Base-by-base conservation (phyloP, 495 filamentous ascomycete genomes). In the Pseudevernia furfuracea region DNA sequence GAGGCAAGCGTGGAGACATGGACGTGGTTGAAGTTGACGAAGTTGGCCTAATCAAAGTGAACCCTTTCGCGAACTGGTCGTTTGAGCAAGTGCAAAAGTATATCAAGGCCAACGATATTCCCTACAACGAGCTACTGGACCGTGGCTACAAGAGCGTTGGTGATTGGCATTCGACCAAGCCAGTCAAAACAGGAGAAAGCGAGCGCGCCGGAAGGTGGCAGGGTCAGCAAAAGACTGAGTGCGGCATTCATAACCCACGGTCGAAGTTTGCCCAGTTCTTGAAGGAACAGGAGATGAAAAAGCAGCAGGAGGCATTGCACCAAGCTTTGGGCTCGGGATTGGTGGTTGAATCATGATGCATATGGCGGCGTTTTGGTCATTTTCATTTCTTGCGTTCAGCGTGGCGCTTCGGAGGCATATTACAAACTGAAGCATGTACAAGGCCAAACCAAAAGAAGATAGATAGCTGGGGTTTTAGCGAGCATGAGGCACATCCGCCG, bases 171-270 rank as follows among this genome's bases (percentile, higher is more conserved):
- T 94, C 89, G 43, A 98, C 94, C 48, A 88, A 87, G 69, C 93
- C 94, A 8, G 89, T 97, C 62, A 85, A 84, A 61, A 90, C 89
- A 61, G 89, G 89, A 62, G 94, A 97, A 76, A 94, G 97, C 72
- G 94, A 98, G 84, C 85, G 94, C n/a, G 87, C 95, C 17, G 94
- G 94, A 43, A 86, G 94, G 62, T 98, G 94, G 94, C 96, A 96
- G 79, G 94, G 94, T 48, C 86, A 90, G 71, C 77, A 81, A 59
- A 98, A 98, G 86, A 91, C 92, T 3, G 94, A 98, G 78, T 98
- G 94, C 72, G 94, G 94, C 11, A 98, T 98, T 68, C 94, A 98
- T 81, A 97, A 97, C 79, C 92, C 92, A 74, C 84, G 89, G 70
- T 94, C 89, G 67, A 88, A 91, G 71, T 98, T 97, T 70, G 89